A percentile compares a stretch with the other conserved stretches of the same genome.
Conservation (phyloP, 495 filamentous ascomycete species). For the Penicillium subrubescens region DNA sequence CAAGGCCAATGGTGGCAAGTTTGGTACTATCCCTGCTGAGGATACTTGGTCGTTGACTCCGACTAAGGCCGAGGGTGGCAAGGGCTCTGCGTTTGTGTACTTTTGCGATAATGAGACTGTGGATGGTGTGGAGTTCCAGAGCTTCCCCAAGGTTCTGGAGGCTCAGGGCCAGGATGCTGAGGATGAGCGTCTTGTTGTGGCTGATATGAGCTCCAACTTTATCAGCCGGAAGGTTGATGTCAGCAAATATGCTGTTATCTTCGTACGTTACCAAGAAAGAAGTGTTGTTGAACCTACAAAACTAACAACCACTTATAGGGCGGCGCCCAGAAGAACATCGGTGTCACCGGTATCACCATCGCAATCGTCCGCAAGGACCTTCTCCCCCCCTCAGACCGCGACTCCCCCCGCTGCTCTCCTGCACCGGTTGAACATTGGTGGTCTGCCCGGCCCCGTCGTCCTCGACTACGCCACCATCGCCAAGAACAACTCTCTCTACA, state of each 20-base stretch:
- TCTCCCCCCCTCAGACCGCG: slow-evolving; percentile 62
- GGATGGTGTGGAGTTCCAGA: slow-evolving; percentile 91
- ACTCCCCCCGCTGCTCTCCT: slow-evolving; percentile 64
- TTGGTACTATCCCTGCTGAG: slow-evolving; percentile 78
- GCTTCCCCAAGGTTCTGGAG: slow-evolving; percentile 66
- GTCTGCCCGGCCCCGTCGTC: slow-evolving; percentile 73
- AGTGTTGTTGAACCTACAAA: background rate
- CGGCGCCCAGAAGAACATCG: slow-evolving; percentile 90
- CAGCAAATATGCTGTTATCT: slow-evolving; percentile 60
- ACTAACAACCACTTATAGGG: slow-evolving; percentile 32
- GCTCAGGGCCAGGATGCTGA: slow-evolving; percentile 52
- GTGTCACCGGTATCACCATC: slow-evolving; percentile 81
- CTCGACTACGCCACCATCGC: slow-evolving; percentile 78
- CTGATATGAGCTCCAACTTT: slow-evolving; percentile 81
- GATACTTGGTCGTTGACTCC: slow-evolving; percentile 75
- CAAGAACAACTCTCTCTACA: slow-evolving; percentile 90
- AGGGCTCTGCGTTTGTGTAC: slow-evolving; percentile 75
- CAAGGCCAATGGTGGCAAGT: slow-evolving; percentile 76
- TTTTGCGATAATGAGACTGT: slow-evolving; percentile 85
- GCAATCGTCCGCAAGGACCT: slow-evolving; percentile 77
- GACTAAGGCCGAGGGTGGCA: slow-evolving; percentile 50
- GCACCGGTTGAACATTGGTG: slow-evolving; percentile 60
- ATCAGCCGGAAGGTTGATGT: slow-evolving; percentile 67
- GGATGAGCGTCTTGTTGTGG: slow-evolving; percentile 68
- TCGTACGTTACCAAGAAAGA: slow-evolving; percentile 29